These are phyloP conservation scores for Maudiozyma saulgeensis DNA, from an alignment of 805 yeast species.

Conservation along the genomic window DNA sequence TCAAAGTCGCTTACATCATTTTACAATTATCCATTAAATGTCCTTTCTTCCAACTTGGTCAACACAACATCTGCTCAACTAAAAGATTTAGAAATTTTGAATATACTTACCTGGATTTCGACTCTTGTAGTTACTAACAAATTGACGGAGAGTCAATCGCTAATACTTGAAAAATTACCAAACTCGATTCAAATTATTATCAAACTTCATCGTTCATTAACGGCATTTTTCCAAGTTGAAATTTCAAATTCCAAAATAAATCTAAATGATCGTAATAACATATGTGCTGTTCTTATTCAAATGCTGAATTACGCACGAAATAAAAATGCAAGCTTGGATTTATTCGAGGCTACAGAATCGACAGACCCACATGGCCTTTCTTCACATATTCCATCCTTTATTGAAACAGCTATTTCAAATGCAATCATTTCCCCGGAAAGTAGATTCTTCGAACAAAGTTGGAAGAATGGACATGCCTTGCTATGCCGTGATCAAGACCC, in stretches of 20 bases:
- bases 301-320: slow-evolving; percentile 55
- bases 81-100: slow-evolving; percentile 51
- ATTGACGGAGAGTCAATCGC: slow-evolving; percentile 23
- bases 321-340: slow-evolving; percentile 51
- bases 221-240: slow-evolving; percentile 53
- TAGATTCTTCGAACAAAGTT: slow-evolving; percentile 53
- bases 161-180: slow-evolving; percentile 48
- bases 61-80: slow-evolving; percentile 28
- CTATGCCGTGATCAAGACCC: slow-evolving; percentile 7
- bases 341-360: slow-evolving; percentile 33
- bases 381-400: slow-evolving; percentile 66
- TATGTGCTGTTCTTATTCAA: slow-evolving; percentile 60
- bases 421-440: slow-evolving; percentile 77
- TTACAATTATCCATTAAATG: slow-evolving; percentile 30
- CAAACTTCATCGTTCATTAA: slow-evolving; percentile 57
- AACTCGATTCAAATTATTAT: slow-evolving; percentile 56
- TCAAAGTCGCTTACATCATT: slow-evolving; percentile 47
- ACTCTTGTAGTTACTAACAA: slow-evolving; percentile 40
- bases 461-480: slow-evolving; percentile 49
- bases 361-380: slow-evolving; percentile 21
- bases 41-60: slow-evolving; percentile 11
- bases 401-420: slow-evolving; percentile 68
- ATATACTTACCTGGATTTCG: slow-evolving; percentile 62
- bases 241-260: slow-evolving; percentile 53
- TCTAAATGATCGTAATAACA: slow-evolving; percentile 48